Evolutionary conservation across 1,284 basidiomycete genomes (phyloP).

Genomic region (Fomitopsis schrenkii): DNA sequence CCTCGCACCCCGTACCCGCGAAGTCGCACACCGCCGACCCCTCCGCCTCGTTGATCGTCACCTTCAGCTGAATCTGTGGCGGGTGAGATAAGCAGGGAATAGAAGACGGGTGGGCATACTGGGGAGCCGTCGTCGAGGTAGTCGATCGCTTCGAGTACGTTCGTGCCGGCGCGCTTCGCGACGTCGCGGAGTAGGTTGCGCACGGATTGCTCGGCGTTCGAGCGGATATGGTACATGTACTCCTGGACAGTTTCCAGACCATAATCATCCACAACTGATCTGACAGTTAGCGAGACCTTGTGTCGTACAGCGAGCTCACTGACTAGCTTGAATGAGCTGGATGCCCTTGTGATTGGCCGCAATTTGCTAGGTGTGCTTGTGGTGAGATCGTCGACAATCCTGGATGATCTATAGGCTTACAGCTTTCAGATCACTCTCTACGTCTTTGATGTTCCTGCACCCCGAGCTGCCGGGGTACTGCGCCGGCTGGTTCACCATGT

Average conservation of each 20-base stretch:
- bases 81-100: conserved; percentile 1
- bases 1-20: conserved; percentile 84
- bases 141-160: conserved; percentile 67
- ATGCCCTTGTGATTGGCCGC: conserved; percentile 95
- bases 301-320: conserved; percentile 9
- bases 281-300: neutral
- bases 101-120: conserved; percentile 34
- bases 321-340: conserved; percentile 74
- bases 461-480: conserved; percentile 82
- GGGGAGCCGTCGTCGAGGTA: conserved; percentile 89
- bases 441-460: conserved; percentile 81
- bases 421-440: conserved; percentile 91
- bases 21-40: conserved; percentile 92
- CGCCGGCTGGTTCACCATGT: conserved; percentile 86
- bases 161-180: conserved; percentile 62
- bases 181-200: conserved; percentile 80
- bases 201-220: conserved; percentile 89
- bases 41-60: conserved; percentile 73
- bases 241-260: conserved; percentile 84
- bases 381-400: neutral
- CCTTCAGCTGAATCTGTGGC: conserved; percentile 68
- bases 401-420: conserved; percentile 36
- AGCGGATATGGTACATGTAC: conserved; percentile 90
- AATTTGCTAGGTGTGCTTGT: conserved; percentile 63
- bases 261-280: conserved; percentile 80